Evolutionary conservation across 345 rosid species (phyloP).

Genomic region (Populus tremula): DNA sequence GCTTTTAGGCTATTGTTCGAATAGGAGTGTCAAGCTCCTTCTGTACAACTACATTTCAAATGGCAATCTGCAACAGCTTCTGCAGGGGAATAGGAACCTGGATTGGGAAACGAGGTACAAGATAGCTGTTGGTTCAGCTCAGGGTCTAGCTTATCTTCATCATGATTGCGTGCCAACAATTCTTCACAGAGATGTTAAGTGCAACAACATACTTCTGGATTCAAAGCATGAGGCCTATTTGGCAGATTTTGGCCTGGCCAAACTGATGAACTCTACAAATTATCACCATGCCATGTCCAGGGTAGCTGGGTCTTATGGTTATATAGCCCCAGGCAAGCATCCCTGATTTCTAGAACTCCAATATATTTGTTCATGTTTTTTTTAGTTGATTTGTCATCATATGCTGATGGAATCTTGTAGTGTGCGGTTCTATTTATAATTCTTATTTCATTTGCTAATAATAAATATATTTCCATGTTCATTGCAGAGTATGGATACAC

Average conservation of each 20-base stretch:
- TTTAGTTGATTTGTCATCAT: not conserved
- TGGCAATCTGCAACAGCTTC: slow-evolving; percentile 79
- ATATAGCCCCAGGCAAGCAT: slow-evolving; percentile 90
- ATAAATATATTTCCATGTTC: slow-evolving; percentile 6
- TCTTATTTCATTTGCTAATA: not conserved
- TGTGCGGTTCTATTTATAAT: not conserved
- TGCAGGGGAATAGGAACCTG: slow-evolving; percentile 60
- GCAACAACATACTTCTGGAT: slow-evolving; percentile 86
- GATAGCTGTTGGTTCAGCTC: slow-evolving; percentile 87
- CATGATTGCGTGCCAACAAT: slow-evolving; percentile 90
- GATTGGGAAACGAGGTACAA: slow-evolving; percentile 94
- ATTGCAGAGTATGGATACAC: slow-evolving; percentile 91
- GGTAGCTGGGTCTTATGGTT: slow-evolving; percentile 91
- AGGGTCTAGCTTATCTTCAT: slow-evolving; percentile 88
- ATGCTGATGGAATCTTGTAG: not conserved
- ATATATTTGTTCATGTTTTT: not conserved
- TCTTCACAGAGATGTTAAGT: slow-evolving; percentile 86
- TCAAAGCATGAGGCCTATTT: slow-evolving; percentile 77
- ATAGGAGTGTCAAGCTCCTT: slow-evolving; percentile 77
- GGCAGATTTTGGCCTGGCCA: slow-evolving; percentile 90
- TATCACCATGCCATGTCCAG: slow-evolving; percentile 78
- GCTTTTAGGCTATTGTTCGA: slow-evolving; percentile 84
- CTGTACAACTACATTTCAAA: slow-evolving; percentile 78
- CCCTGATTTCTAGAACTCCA: not conserved
- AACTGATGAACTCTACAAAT: slow-evolving; percentile 72